phyloP scores from a whole-genome alignment of 2,329 filamentous ascomycete species.

The Eutypa lata region DNA sequence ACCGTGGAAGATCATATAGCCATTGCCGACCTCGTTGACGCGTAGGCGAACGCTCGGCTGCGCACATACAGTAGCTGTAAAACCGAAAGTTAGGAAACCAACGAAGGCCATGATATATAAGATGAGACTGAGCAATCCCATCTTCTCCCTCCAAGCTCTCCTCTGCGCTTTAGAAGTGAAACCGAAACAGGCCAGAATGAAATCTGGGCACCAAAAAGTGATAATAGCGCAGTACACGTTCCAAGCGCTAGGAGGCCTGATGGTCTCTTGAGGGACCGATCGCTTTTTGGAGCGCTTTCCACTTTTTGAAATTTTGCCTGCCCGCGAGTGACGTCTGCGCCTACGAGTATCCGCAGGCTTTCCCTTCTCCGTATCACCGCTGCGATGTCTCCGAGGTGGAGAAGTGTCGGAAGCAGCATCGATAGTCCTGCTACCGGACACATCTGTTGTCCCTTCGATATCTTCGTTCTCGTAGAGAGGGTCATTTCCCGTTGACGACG shows the following conservation, averaged over 20 bases:
- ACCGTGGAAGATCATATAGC: slow-evolving; percentile 97
- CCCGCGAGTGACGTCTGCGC: slow-evolving; percentile 44
- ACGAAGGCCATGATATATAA: slow-evolving; percentile 82
- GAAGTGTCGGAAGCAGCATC: slow-evolving; percentile 46
- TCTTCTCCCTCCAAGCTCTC: slow-evolving; percentile 95
- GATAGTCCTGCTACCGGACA: slow-evolving; percentile 44
- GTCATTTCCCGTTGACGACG: slow-evolving; percentile 90
- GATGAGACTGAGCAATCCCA: slow-evolving; percentile 94
- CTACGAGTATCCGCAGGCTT: slow-evolving; percentile 29
- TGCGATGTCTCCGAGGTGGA: slow-evolving; percentile 32
- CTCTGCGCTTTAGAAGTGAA: slow-evolving; percentile 83
- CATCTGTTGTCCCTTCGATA: slow-evolving; percentile 61
- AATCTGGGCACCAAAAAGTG: slow-evolving; percentile 92
- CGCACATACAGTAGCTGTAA: slow-evolving; percentile 84
- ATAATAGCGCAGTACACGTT: slow-evolving; percentile 91
- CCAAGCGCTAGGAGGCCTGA: slow-evolving; percentile 84
- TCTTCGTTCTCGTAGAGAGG: slow-evolving; percentile 84
- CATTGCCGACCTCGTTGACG: slow-evolving; percentile 74
- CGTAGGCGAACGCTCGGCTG: slow-evolving; percentile 68
- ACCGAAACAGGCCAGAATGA: slow-evolving; percentile 80
- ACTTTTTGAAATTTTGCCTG: slow-evolving; percentile 62
- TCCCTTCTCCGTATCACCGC: slow-evolving; percentile 36
- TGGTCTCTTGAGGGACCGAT: slow-evolving; percentile 54
- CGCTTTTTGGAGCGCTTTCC: slow-evolving; percentile 48
- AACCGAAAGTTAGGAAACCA: slow-evolving; percentile 94